Evolutionary conservation across 495 filamentous ascomycete genomes (phyloP).

Genomic region (Daldinia vernicosa): DNA sequence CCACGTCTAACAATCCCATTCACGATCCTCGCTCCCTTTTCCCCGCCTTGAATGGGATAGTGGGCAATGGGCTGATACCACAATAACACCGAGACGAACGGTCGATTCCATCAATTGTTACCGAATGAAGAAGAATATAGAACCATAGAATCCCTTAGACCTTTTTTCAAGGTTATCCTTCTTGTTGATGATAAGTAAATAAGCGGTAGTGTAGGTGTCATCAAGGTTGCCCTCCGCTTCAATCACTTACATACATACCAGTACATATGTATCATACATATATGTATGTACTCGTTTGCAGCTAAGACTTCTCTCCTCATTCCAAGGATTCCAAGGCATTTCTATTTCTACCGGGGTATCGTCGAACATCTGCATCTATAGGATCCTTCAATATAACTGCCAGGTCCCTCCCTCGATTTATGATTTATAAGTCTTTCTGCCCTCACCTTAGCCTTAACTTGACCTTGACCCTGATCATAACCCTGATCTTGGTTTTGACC

Average conservation of each 20-base stretch:
- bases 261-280: background rate
- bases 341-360: slow-evolving; percentile 4
- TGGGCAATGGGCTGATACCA: slow-evolving; percentile 33
- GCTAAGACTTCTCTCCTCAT: background rate
- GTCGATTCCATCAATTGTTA: slow-evolving; percentile 25
- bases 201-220: background rate
- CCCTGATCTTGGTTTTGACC: slow-evolving; percentile 6
- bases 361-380: background rate
- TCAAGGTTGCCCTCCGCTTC: background rate
- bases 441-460: slow-evolving; percentile 12
- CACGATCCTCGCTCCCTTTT: slow-evolving; percentile 7
- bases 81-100: slow-evolving; percentile 38
- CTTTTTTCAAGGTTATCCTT: background rate
- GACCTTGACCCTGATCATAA: slow-evolving; percentile 17
- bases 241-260: background rate
- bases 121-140: slow-evolving; percentile 39
- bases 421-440: background rate
- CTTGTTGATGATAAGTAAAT: background rate
- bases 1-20: slow-evolving; percentile 36
- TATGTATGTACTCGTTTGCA: background rate
- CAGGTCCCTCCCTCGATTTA: slow-evolving; percentile 4
- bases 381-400: background rate
- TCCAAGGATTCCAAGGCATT: slow-evolving; percentile 10
- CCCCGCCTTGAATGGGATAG: slow-evolving; percentile 25
- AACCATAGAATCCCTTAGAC: slow-evolving; percentile 25